Percentiles rank a stretch among this genome's conserved stretches.
These are phyloP conservation scores for Saccharomycopsis oosterbeekiorum DNA, from an alignment of 805 yeast species.

Conservation along the genomic window DNA sequence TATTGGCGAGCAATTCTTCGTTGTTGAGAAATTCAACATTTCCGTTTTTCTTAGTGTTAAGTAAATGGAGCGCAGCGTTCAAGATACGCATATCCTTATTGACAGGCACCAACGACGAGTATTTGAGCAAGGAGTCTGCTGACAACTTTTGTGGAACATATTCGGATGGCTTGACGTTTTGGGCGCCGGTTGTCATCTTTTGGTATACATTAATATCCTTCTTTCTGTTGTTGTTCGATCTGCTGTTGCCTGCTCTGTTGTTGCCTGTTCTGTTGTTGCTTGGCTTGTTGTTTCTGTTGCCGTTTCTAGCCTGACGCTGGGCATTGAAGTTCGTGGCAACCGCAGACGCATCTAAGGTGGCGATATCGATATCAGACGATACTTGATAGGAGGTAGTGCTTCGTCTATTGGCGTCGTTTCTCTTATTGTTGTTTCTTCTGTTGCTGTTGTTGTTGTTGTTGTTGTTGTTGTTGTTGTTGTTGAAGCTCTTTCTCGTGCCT, in stretches of 20 bases:
- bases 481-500: background rate
- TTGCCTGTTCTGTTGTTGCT: background rate
- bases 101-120: constrained; percentile 10
- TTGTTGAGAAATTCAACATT: constrained; percentile 3
- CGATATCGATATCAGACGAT: background rate
- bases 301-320: background rate
- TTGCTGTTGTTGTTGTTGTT: constrained; percentile 3
- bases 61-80: constrained; percentile 7
- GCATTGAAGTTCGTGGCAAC: background rate
- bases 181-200: background rate
- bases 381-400: background rate
- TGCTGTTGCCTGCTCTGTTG: background rate
- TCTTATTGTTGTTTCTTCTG: constrained; percentile 1
- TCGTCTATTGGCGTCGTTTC: background rate
- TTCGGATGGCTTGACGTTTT: background rate
- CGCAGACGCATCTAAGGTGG: background rate
- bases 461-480: background rate
- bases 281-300: background rate
- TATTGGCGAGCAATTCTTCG: constrained; percentile 4
- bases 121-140: constrained; percentile 7
- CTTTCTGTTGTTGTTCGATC: background rate
- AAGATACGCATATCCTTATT: constrained; percentile 11
- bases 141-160: constrained; percentile 8
- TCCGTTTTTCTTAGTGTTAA: constrained; percentile 2
- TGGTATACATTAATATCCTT: background rate